Evolutionary conservation across 2,329 filamentous ascomycete species (phyloP).

Genomic region (Fusarium solani-melongenae): DNA sequence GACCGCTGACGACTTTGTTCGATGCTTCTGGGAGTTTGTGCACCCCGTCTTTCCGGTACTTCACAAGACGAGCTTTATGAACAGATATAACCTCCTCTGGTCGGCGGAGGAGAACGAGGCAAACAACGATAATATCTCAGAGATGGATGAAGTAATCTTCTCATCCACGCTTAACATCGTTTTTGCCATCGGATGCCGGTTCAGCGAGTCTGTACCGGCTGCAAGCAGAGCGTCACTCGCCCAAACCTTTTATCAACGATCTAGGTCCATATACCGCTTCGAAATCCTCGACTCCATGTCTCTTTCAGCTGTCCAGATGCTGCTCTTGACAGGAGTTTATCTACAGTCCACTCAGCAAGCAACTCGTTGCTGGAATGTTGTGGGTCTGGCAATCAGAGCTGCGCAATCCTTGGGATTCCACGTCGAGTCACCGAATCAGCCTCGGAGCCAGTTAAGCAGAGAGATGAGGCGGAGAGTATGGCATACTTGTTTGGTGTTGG

Average conservation of each 20-base stretch:
- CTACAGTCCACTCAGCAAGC: constrained; percentile 14
- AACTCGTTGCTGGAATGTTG: constrained; percentile 14
- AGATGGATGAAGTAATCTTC: not conserved
- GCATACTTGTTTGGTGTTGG: constrained; percentile 15
- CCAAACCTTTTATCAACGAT: constrained; percentile 13
- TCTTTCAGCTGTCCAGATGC: not conserved
- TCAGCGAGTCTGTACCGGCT: not conserved
- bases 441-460: not conserved
- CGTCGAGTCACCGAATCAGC: not conserved
- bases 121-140: not conserved
- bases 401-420: constrained; percentile 16
- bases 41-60: constrained; percentile 15
- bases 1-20: not conserved
- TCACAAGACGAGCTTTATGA: constrained; percentile 4
- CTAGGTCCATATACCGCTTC: not conserved
- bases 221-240: not conserved
- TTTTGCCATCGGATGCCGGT: constrained; percentile 12
- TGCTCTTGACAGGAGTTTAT: constrained; percentile 13
- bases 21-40: constrained; percentile 12
- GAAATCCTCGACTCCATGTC: constrained; percentile 11
- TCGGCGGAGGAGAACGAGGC: not conserved
- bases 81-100: not conserved
- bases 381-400: constrained; percentile 10
- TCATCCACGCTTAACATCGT: constrained; percentile 9
- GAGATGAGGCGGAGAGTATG: constrained; percentile 19